Percentiles rank a stretch among this genome's conserved stretches.
Conservation (phyloP, 208 protist species). For the Leishmania turanica region DNA sequence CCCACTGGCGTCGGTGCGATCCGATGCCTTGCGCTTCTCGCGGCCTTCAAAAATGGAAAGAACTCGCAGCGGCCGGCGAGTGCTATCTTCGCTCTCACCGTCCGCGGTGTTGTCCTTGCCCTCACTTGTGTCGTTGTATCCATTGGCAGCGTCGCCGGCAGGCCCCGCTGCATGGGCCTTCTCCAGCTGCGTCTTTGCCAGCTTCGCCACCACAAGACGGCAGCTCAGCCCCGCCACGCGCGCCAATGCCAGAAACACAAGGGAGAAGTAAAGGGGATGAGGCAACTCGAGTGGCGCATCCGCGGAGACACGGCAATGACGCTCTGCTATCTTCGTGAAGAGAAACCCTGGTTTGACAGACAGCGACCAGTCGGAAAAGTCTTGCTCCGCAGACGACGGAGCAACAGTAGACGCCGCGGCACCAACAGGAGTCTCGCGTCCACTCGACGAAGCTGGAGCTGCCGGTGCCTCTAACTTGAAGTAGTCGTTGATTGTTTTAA, state of each 20-base stretch:
- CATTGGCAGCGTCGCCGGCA: neutral
- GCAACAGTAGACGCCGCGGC: neutral
- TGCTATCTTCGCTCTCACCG: slow-evolving; percentile 3
- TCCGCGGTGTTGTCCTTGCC: slow-evolving; percentile 6
- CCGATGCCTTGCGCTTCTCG: slow-evolving; percentile 19
- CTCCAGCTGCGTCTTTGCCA: slow-evolving; percentile 22
- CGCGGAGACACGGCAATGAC: slow-evolving; percentile 9
- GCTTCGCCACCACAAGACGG: slow-evolving; percentile 48
- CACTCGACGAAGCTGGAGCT: neutral
- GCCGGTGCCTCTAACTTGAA: slow-evolving; percentile 33
- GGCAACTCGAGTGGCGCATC: slow-evolving; percentile 28
- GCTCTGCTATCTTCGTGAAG: slow-evolving; percentile 10
- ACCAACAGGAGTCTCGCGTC: neutral
- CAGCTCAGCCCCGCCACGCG: slow-evolving; percentile 43
- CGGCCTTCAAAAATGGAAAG: slow-evolving; percentile 46
- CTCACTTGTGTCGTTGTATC: neutral
- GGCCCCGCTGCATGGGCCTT: neutral
- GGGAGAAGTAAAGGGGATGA: slow-evolving; percentile 56
- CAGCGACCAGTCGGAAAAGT: slow-evolving; percentile 43
- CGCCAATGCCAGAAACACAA: slow-evolving; percentile 61
- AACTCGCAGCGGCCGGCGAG: slow-evolving; percentile 11
- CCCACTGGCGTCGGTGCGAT: neutral
- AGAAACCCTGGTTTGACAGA: slow-evolving; percentile 27
- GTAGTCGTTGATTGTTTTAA: slow-evolving; percentile 39
- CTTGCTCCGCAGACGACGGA: slow-evolving; percentile 9